Evolutionary conservation across 2,329 filamentous ascomycete species (phyloP), one percentile per base, ranked within the genome.

Genomic region (Pseudopithomyces chartarum): DNA sequence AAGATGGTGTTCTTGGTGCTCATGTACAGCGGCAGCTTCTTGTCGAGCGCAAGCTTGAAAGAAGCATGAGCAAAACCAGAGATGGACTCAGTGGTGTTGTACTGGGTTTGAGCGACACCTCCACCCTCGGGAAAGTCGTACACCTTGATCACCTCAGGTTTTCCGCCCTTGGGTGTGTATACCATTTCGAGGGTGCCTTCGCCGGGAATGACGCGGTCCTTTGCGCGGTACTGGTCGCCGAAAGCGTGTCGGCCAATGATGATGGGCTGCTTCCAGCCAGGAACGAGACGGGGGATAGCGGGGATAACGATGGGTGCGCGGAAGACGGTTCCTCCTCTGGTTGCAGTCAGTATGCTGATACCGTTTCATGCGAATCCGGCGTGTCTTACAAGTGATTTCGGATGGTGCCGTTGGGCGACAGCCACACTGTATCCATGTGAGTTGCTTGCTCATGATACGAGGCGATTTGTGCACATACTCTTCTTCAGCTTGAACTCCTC

Each of bases 1-100:
- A 99, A 83, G 70, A 99, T 99, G 68, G 95, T 99, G 85, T 98
- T 98, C 90, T 99, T 99, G 80, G 95, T 99, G 85, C 92, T 97
- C 94, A 98, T 96, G 84, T 98, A 99, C 72, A 99, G 84, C n/a
- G 95, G 95, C 65, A 96, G 83, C 62, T 83, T 83, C 86, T 97
- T 95, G 78, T 87, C 84, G 44, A 98, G 81, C 33, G 95, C 94
- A 66, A 97, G 87, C 87, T 97, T 96, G 87, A 99, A 98, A 67
- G 89, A 93, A 61, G 95, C 90, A 76, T 98, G 95, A 55, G 95
- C 95, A 73, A 99, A 99, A 60, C 95, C 95, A 54, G 84, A 82
- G 78, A 99, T 99, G 74, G 90, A 95, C 77, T 97, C 95, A 72
- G 95, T 89, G 23, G 95, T 98, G 86, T 99, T 99, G 85, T 98